Evolutionary conservation across 2,329 filamentous ascomycete species (phyloP), one percentile per base, ranked within the genome.

Genomic region (Alternaria postmessia): DNA sequence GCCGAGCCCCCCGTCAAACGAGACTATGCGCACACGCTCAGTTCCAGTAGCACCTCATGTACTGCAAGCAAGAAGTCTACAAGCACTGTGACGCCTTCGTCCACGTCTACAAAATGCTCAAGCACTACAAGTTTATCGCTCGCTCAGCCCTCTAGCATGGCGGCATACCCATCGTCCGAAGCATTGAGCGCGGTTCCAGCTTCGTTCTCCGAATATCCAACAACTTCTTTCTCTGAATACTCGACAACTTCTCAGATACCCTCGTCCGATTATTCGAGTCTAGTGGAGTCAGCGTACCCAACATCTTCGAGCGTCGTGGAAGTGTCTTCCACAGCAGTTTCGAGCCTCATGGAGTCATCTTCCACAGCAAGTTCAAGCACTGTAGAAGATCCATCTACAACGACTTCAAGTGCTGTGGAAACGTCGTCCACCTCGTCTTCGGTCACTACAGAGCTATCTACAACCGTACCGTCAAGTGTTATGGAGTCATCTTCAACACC

Each of bases 71-170:
- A 26, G 52, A 51, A 56, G 38, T 8, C 53, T 12, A 24, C 20
- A 8, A 49, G 32, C 24, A 30, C 43, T 20, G 24, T 28, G 12
- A 24, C 36, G 5, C 5, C 34, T 20, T 41, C 43, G 9, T 48
- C 32, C 2, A 47, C 28, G 4, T 55, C 53, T 1, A 41, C 42
- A 3, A 55, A 39, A 22, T 55, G 53, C 24, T 48, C 53, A 7
- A 46, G 30, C 24, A 48, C 42, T 20, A 28, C 24, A 14, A 41
- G 7, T 16, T n/a, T 24, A 2, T 22, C 30, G 18, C 12, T n/a
- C 0, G 20, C 14, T 1, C 5, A 48, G 6, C 7, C 46, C 2
- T 48, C 46, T 3, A 48, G 46, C 16, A 2, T 5, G 18, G 46
- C 20, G 32, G 12, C 20, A 12, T 4, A 16, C 2, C 1, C 14